Evolutionary conservation across 306 rosid genomes (phyloP).

Genomic region (Hippophae tibetana): DNA sequence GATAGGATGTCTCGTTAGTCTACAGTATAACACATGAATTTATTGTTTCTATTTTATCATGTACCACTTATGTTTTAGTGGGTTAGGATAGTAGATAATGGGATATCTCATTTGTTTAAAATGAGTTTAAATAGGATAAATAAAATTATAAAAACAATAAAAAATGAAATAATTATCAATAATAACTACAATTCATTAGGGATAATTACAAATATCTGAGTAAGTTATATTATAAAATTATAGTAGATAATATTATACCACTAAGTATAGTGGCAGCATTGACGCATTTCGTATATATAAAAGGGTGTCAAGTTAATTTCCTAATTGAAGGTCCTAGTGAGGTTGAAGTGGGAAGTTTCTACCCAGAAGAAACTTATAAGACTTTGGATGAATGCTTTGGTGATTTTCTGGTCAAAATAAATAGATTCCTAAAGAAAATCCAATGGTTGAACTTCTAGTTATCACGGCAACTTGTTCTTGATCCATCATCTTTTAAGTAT

Average conservation of each 20-base stretch:
- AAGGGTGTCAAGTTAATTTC: constrained; percentile 46
- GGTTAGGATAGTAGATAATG: no score
- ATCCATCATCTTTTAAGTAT: background rate
- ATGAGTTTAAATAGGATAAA: no score
- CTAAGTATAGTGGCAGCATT: constrained; percentile 43
- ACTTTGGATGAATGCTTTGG: constrained; percentile 38
- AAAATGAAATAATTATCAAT: no score
- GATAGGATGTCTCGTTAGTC: no score
- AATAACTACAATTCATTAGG: no score
- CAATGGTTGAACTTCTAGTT: constrained; percentile 18
- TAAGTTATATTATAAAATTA: no score
- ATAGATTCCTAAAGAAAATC: constrained; percentile 10
- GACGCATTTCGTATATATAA: constrained; percentile 50
- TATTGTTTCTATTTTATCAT: no score
- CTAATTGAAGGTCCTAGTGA: constrained; percentile 22
- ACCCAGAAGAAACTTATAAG: constrained; percentile 31
- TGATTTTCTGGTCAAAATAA: constrained; percentile 15
- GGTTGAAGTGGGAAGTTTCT: constrained; percentile 31
- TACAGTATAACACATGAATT: no score
- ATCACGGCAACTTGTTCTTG: constrained; percentile 30
- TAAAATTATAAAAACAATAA: no score
- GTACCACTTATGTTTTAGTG: no score
- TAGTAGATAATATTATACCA: constrained; percentile 31
- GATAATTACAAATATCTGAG: no score
- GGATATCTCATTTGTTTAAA: no score